A percentile compares a stretch with the other conserved stretches of the same genome.
Evolutionary conservation across 257 asterid species (phyloP).

Genomic region (Solanum bulbocastanum): DNA sequence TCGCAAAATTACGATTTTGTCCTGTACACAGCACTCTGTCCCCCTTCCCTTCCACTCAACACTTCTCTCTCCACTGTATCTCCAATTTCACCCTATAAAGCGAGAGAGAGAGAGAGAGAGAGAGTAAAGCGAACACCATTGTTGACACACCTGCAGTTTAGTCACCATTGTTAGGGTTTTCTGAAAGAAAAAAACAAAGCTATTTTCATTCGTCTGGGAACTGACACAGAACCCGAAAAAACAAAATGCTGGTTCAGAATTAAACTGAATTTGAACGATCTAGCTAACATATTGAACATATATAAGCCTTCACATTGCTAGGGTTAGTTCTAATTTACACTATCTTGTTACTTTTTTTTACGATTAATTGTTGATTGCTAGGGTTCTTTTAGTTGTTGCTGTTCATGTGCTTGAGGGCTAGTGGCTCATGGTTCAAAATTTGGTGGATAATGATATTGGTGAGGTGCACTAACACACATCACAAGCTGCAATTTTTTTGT

Average conservation of each 20-base stretch:
- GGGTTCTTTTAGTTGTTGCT: background rate
- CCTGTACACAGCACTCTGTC: background rate
- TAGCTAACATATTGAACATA: conserved; percentile 27
- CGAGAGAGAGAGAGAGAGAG: background rate
- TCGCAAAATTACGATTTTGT: background rate
- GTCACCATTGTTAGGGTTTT: conserved; percentile 10
- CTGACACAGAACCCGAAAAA: background rate
- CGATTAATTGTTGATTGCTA: background rate
- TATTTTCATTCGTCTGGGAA: background rate
- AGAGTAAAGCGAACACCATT: conserved; percentile 14
- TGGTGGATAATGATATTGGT: background rate
- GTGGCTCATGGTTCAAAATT: background rate
- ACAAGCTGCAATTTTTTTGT: background rate
- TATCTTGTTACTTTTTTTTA: conserved; percentile 3
- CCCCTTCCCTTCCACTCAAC: background rate
- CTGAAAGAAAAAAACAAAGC: conserved; percentile 7
- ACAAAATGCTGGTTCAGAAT: conserved; percentile 6
- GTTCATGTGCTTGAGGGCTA: background rate
- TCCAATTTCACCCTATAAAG: background rate
- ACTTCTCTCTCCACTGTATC: background rate
- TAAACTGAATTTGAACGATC: conserved; percentile 31
- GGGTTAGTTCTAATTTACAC: conserved; percentile 27
- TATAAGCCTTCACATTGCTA: conserved; percentile 21
- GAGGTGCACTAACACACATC: background rate
- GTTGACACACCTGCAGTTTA: background rate